A percentile compares a stretch with the other conserved stretches of the same genome.
These are phyloP conservation scores for Lithospermum erythrorhizon DNA, from an alignment of 257 asterid species.

Conservation along the genomic window DNA sequence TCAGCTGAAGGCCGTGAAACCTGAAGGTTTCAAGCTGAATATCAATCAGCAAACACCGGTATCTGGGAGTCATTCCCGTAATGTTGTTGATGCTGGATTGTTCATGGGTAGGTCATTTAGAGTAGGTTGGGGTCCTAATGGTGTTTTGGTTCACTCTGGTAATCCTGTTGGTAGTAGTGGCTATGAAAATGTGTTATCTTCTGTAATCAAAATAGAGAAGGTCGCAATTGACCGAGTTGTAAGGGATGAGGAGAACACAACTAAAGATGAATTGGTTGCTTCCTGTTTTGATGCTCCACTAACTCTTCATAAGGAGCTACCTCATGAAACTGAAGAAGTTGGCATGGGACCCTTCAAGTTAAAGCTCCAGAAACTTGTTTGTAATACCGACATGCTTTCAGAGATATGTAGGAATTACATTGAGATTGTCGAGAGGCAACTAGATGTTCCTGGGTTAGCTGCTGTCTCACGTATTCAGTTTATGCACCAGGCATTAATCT, in stretches of 20 bases:
- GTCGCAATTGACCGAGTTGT: slow-evolving; percentile 68
- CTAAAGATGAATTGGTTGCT: slow-evolving; percentile 49
- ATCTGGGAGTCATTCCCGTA: slow-evolving; percentile 47
- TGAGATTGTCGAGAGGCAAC: slow-evolving; percentile 66
- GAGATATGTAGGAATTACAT: slow-evolving; percentile 78
- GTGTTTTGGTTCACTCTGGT: slow-evolving; percentile 89
- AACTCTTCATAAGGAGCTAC: slow-evolving; percentile 66
- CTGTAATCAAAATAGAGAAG: slow-evolving; percentile 74
- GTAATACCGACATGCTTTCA: slow-evolving; percentile 51
- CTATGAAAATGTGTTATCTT: slow-evolving; percentile 43
- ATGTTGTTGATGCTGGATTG: slow-evolving; percentile 89
- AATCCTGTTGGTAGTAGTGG: slow-evolving; percentile 58
- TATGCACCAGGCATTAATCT: slow-evolving; percentile 87
- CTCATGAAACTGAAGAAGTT: slow-evolving; percentile 46
- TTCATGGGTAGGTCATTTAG: slow-evolving; percentile 98
- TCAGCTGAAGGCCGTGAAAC: slow-evolving; percentile 36
- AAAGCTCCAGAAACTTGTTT: slow-evolving; percentile 65
- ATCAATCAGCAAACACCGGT: slow-evolving; percentile 54
- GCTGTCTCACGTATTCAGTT: slow-evolving; percentile 50
- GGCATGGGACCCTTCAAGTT: slow-evolving; percentile 47
- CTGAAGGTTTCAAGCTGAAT: slow-evolving; percentile 71
- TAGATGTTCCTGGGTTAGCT: slow-evolving; percentile 59
- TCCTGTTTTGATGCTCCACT: slow-evolving; percentile 74
- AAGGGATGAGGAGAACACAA: slow-evolving; percentile 53
- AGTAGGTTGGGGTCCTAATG: slow-evolving; percentile 98